Conservation (phyloP, 2,329 filamentous ascomycete genomes). For the Arthrobotrys sphaeroides region DNA sequence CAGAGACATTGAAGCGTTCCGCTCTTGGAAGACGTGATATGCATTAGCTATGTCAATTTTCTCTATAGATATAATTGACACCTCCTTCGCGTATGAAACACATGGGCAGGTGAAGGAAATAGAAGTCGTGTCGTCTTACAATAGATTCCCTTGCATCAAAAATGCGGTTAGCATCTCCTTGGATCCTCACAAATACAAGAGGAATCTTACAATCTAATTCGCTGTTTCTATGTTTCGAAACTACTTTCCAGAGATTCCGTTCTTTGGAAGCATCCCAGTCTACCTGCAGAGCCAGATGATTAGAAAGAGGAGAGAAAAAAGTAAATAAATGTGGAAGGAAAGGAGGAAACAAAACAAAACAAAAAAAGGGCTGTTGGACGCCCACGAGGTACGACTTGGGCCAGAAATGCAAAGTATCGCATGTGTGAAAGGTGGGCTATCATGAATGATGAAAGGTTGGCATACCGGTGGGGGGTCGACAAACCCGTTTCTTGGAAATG, state of each 20-base stretch:
- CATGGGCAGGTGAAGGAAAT: not conserved
- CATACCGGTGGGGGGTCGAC: slow-evolving; percentile 85
- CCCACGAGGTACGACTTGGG: not conserved
- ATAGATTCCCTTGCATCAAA: slow-evolving; percentile 44
- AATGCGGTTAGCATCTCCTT: slow-evolving; percentile 55
- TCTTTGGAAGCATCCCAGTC: slow-evolving; percentile 91
- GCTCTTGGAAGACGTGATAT: slow-evolving; percentile 66
- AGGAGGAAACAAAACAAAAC: slow-evolving; percentile 1
- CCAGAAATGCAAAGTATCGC: not conserved
- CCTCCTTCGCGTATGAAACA: not conserved
- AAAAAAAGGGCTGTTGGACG: not conserved
- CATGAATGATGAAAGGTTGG: slow-evolving; percentile 37
- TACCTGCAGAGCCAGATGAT: slow-evolving; percentile 68
- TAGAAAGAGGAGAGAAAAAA: not conserved
- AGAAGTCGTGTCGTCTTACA: slow-evolving; percentile 28
- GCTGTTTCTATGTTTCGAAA: slow-evolving; percentile 80
- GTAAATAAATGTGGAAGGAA: no score
- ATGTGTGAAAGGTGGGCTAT: slow-evolving; percentile 2
- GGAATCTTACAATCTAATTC: slow-evolving; percentile 80
- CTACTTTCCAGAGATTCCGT: slow-evolving; percentile 85
- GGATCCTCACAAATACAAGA: not conserved
- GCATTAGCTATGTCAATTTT: slow-evolving; percentile 78
- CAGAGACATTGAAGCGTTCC: slow-evolving; percentile 80
- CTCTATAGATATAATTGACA: slow-evolving; percentile 7
- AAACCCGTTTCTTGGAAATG: slow-evolving; percentile 86